phyloP scores from a whole-genome alignment of 495 filamentous ascomycete genomes.

The Hypoxylon intermedium region DNA sequence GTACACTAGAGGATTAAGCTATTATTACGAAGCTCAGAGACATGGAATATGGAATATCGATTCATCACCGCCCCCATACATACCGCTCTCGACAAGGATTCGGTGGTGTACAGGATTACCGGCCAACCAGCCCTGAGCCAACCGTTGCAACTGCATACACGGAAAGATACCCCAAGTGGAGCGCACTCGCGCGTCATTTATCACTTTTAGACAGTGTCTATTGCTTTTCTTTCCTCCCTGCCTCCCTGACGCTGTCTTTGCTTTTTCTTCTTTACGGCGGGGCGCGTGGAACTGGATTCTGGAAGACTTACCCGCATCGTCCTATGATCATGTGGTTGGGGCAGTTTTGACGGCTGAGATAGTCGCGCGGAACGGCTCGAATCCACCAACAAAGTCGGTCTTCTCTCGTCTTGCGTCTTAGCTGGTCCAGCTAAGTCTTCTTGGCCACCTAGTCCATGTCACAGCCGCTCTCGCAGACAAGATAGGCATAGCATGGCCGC shows the following conservation, averaged over 20 bases:
- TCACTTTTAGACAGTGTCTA: slow-evolving; percentile 33
- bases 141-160: slow-evolving; percentile 18
- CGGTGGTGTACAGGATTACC: slow-evolving; percentile 15
- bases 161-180: slow-evolving; percentile 21
- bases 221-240: slow-evolving; percentile 7
- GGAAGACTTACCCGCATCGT: slow-evolving; percentile 39
- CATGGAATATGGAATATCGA: slow-evolving; percentile 18
- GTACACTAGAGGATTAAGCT: slow-evolving; percentile 6
- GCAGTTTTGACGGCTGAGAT: slow-evolving; percentile 15
- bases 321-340: slow-evolving; percentile 38
- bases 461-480: slow-evolving; percentile 4
- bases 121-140: slow-evolving; percentile 8
- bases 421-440: slow-evolving; percentile 13
- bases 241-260: slow-evolving; percentile 16
- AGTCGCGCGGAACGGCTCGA: slow-evolving; percentile 35
- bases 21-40: slow-evolving; percentile 32
- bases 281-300: slow-evolving; percentile 31
- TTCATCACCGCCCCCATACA: slow-evolving; percentile 20
- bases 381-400: slow-evolving; percentile 21
- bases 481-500: slow-evolving; percentile 4
- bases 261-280: slow-evolving; percentile 9
- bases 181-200: slow-evolving; percentile 28
- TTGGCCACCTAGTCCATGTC: slow-evolving; percentile 25
- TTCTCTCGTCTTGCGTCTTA: slow-evolving; percentile 5
- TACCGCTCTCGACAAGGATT: slow-evolving; percentile 24